Percentiles rank a stretch among this genome's conserved stretches.
phyloP scores from a whole-genome alignment of 768 basidiomycete genomes.

The Chalciporus pseudorubinellus region DNA sequence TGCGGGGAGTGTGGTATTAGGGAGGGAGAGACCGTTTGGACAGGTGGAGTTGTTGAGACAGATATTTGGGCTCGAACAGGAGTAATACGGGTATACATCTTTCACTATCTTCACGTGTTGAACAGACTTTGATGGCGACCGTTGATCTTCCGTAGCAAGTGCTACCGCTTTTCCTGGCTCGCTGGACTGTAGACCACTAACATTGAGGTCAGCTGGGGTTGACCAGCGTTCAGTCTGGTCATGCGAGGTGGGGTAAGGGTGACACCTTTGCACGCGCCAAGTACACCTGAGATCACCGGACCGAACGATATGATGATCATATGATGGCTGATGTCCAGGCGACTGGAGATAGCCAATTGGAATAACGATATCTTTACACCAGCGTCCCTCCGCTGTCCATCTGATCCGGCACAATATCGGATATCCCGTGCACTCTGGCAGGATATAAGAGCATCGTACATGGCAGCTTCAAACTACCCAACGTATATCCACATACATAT shows the following conservation, averaged over 20 bases:
- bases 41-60: slow-evolving; percentile 71
- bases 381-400: neutral
- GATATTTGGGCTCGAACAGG: slow-evolving; percentile 70
- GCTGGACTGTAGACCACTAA: too few relatives aligned
- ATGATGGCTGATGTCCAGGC: too few relatives aligned
- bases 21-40: slow-evolving; percentile 82
- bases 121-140: too few relatives aligned
- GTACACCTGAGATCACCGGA: too few relatives aligned
- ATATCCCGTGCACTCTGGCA: neutral
- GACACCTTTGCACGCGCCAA: too few relatives aligned
- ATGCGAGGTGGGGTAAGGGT: too few relatives aligned
- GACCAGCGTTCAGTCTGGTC: too few relatives aligned
- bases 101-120: too few relatives aligned
- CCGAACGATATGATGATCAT: too few relatives aligned
- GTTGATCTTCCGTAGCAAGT: too few relatives aligned
- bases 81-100: neutral
- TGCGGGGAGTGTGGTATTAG: slow-evolving; percentile 82
- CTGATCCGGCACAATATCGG: neutral
- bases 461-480: neutral
- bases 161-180: too few relatives aligned
- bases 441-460: neutral
- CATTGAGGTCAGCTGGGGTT: too few relatives aligned
- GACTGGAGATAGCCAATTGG: neutral
- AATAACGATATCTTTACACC: neutral
- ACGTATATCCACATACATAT: neutral